These are phyloP conservation scores for Alloteropsis semialata DNA, from an alignment of 176 grass and related monocot species.

Conservation along the genomic window DNA sequence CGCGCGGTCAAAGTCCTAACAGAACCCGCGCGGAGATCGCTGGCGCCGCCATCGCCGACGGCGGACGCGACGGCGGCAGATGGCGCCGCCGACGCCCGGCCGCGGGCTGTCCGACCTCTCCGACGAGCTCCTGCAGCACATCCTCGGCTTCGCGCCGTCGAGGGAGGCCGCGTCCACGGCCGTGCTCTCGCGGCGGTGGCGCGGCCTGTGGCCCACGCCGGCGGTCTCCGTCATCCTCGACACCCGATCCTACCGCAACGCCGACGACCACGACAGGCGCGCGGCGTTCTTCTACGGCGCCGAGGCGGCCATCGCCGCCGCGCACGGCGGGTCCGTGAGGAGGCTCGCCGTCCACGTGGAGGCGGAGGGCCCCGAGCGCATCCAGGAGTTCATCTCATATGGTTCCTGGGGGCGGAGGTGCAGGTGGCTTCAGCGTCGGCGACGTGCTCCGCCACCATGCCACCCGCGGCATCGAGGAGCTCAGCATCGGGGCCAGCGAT, in stretches of 20 bases:
- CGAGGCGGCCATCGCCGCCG: background rate
- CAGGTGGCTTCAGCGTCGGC: background rate
- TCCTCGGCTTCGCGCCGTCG: background rate
- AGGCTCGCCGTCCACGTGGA: background rate
- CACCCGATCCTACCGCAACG: background rate
- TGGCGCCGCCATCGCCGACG: background rate
- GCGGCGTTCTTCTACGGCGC: background rate
- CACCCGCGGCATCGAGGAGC: background rate
- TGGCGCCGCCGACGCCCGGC: background rate
- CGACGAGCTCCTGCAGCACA: background rate
- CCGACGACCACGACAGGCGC: background rate
- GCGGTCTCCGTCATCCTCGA: background rate
- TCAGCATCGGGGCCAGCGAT: background rate
- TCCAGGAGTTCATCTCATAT: too few species aligned
- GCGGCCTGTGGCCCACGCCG: background rate
- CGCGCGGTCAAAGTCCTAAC: too few species aligned
- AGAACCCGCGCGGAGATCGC: too few species aligned
- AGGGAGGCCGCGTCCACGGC: background rate
- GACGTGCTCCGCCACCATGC: background rate
- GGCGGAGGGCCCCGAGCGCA: too few species aligned
- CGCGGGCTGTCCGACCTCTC: background rate
- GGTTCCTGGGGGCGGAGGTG: too few species aligned
- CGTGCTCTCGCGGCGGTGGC: background rate
- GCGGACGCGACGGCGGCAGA: background rate
- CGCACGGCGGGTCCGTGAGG: background rate